These are phyloP conservation scores for Aspergillus sp. DNA, from an alignment of 2,329 filamentous ascomycete genomes.

Conservation along the genomic window DNA sequence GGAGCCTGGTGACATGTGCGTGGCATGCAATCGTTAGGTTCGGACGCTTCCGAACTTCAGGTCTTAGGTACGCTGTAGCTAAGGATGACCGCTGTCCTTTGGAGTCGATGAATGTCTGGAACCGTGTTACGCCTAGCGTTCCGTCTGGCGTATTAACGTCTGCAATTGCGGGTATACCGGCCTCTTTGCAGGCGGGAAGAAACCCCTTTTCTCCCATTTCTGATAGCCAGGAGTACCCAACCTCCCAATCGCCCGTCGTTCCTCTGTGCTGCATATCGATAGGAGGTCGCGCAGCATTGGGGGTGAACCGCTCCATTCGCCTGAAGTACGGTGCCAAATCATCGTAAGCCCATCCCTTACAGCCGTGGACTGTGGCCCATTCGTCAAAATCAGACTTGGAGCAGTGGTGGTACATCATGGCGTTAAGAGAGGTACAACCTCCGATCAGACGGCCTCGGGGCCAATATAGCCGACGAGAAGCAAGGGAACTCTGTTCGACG, in stretches of 20 bases:
- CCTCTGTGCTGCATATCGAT: slow-evolving; percentile 12
- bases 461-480: slow-evolving; percentile 16
- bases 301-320: slow-evolving; percentile 17
- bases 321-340: slow-evolving; percentile 48
- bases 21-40: slow-evolving; percentile 17
- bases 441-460: slow-evolving; percentile 18
- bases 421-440: slow-evolving; percentile 14
- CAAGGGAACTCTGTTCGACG: slow-evolving; percentile 13
- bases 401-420: slow-evolving; percentile 21
- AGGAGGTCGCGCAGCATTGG: slow-evolving; percentile 9
- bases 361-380: slow-evolving; percentile 13
- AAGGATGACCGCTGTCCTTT: slow-evolving; percentile 17
- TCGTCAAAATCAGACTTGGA: slow-evolving; percentile 16
- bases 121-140: slow-evolving; percentile 12
- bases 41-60: slow-evolving; percentile 10
- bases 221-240: slow-evolving; percentile 14
- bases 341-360: slow-evolving; percentile 40
- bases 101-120: slow-evolving; percentile 17
- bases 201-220: slow-evolving; percentile 17
- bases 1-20: slow-evolving; percentile 18
- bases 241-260: slow-evolving; percentile 7
- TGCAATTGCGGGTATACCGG: slow-evolving; percentile 5
- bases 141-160: slow-evolving; percentile 14
- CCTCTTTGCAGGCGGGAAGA: slow-evolving; percentile 11
- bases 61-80: slow-evolving; percentile 14